Evolutionary conservation across 495 filamentous ascomycete genomes (phyloP), one percentile per base, ranked within the genome.

Genomic region (Collariella sp.): DNA sequence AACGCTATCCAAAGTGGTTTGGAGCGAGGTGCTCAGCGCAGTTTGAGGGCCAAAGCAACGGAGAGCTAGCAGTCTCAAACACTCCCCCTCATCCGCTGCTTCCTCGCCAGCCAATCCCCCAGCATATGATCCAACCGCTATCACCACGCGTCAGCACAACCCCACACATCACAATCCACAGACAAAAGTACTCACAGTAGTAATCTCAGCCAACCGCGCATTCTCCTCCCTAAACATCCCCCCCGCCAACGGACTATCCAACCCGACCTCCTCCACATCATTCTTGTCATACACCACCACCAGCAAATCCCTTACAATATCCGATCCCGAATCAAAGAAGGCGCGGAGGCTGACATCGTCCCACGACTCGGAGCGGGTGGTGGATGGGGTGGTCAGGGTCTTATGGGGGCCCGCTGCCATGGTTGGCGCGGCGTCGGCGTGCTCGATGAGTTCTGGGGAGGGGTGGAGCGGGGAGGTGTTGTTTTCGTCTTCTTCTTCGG

Each of bases 291-390:
- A 87, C 24, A 98, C 89, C 43, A 98, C 85, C 9, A 91, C 77
- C 49, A 96, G 79, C 64, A 97, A 75, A 64, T 98, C 93, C 40
- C 87, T 81, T n/a, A n/a, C n/a, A 59, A 98, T 87, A 55, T 96
- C 90, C n/a, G 79, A 84, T 40, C 86, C 86, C 61, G 93, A 89
- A 56, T 97, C 91, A 59, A 97, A 83, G 71, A 95, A 98, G 18
- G 87, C 83, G 43, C 88, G 80, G 34, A 98, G 77, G 59, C 79
- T 84, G 55, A 83, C 76, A 67, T 96, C 93, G 59, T 85, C 89
- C 93, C 93, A 98, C 0, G 84, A 77, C 13, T 50, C 40, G 29
- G 75, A 70, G 46, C 64, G 63, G 15, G 67, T 64, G 44, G 68
- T 61, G 20, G 76, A 67, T 12, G 74, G 72, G 7, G 75, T 72